Percentiles rank a stretch among this genome's conserved stretches.
Conservation (phyloP, 2,329 filamentous ascomycete species). For the Moelleriella libera region DNA sequence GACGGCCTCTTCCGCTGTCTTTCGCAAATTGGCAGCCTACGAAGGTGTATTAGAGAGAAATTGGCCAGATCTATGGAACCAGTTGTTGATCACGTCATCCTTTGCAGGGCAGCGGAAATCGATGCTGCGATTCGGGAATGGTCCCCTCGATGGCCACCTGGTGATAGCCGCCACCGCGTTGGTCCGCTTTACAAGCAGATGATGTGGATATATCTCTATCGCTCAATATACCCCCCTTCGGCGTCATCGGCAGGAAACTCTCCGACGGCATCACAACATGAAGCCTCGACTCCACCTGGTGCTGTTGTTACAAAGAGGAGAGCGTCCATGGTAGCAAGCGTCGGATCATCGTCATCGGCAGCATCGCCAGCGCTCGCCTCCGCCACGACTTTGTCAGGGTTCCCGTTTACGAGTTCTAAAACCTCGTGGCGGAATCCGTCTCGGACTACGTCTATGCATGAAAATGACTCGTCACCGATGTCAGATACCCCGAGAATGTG, state of each 20-base stretch:
- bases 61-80: slow-evolving; percentile 49
- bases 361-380: background rate
- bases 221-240: slow-evolving; percentile 44
- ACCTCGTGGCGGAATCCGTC: slow-evolving; percentile 20
- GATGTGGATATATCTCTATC: slow-evolving; percentile 50
- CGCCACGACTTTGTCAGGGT: background rate
- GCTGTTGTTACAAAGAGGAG: slow-evolving; percentile 11
- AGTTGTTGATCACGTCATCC: slow-evolving; percentile 55
- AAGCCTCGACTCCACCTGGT: slow-evolving; percentile 6
- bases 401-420: slow-evolving; percentile 13
- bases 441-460: slow-evolving; percentile 25
- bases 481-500: slow-evolving; percentile 1
- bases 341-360: slow-evolving; percentile 4
- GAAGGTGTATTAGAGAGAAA: slow-evolving; percentile 58
- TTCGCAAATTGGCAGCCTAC: slow-evolving; percentile 62
- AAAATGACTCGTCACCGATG: slow-evolving; percentile 13
- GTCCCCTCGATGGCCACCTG: slow-evolving; percentile 47
- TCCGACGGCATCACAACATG: slow-evolving; percentile 14
- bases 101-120: slow-evolving; percentile 62
- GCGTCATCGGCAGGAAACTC: slow-evolving; percentile 14
- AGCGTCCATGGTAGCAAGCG: slow-evolving; percentile 20
- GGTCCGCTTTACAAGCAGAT: slow-evolving; percentile 49
- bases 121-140: slow-evolving; percentile 62
- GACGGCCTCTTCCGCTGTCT: slow-evolving; percentile 72
- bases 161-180: slow-evolving; percentile 42